Evolutionary conservation across 371 early-diverging fungal species (phyloP).

Genomic region (Syncephalastrum monosporum): DNA sequence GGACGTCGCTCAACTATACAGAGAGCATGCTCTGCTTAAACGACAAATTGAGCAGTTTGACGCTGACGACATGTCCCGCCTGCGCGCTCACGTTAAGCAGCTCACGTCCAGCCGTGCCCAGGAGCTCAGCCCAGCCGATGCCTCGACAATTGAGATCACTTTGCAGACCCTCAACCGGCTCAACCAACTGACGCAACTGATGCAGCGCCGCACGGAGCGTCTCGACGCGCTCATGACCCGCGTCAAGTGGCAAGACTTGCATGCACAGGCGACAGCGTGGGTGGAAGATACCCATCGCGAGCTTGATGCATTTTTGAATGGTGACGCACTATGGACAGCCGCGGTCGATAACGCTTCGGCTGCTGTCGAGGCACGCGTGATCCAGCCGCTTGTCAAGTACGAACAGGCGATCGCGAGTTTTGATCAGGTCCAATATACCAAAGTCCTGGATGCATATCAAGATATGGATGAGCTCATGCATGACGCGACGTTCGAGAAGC

Average conservation of each 20-base stretch:
- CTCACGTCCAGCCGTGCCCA: conserved; percentile 25
- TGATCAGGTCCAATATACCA: conserved; percentile 21
- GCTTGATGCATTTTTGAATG: not conserved
- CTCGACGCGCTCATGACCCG: conserved; percentile 23
- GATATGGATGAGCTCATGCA: conserved; percentile 7
- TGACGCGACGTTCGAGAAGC: conserved; percentile 15
- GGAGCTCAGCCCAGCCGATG: conserved; percentile 45
- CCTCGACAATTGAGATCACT: conserved; percentile 50
- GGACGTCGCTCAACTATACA: conserved; percentile 19
- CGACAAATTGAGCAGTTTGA: conserved; percentile 51
- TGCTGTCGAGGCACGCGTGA: conserved; percentile 2
- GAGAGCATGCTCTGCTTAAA: conserved; percentile 39
- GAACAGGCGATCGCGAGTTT: conserved; percentile 20
- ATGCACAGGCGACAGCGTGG: conserved; percentile 15
- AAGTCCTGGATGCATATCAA: conserved; percentile 24
- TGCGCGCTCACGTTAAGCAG: conserved; percentile 41
- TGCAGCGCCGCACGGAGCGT: conserved; percentile 30
- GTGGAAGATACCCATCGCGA: conserved; percentile 14
- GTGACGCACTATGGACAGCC: conserved; percentile 2
- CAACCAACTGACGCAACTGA: conserved; percentile 20
- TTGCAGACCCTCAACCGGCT: conserved; percentile 35
- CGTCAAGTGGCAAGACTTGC: conserved; percentile 32
- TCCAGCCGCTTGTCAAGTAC: conserved; percentile 11
- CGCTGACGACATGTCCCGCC: conserved; percentile 50
- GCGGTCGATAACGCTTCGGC: not conserved